These are phyloP conservation scores for Passiflora organensis DNA, from an alignment of 345 rosid genomes.

Conservation along the genomic window DNA sequence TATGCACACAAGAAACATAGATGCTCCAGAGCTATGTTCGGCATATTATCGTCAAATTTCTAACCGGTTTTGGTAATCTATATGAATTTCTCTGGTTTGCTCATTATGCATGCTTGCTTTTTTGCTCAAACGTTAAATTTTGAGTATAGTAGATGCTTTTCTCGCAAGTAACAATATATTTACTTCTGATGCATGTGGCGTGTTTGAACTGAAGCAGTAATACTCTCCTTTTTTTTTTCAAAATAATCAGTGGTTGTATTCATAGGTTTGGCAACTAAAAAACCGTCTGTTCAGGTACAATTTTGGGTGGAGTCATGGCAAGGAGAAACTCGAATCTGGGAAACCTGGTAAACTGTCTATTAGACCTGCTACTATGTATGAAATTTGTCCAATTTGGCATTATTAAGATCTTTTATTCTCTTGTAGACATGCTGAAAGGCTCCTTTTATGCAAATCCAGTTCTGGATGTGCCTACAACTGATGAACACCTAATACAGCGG, in stretches of 20 bases:
- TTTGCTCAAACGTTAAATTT: no score
- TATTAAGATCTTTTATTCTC: not conserved
- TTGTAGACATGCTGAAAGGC: conserved; percentile 71
- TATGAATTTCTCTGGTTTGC: no score
- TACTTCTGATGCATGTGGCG: no score
- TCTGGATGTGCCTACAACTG: conserved; percentile 67
- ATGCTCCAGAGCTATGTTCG: no score
- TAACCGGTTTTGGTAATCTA: no score
- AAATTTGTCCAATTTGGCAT: not conserved
- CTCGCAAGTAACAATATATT: no score
- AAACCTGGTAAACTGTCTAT: conserved; percentile 43
- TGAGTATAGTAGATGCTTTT: no score
- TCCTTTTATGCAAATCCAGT: conserved; percentile 86
- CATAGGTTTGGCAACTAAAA: not conserved
- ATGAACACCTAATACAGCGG: conserved; percentile 45
- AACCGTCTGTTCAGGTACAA: conserved; percentile 50
- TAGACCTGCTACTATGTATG: not conserved
- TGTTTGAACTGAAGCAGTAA: no score
- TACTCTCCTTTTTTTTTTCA: no score
- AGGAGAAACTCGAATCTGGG: conserved; percentile 92
- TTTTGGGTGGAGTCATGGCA: conserved; percentile 97
- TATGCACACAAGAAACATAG: not conserved
- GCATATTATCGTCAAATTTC: no score
- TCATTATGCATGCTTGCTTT: no score
- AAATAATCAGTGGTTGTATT: no score